Conservation (phyloP, 2,329 filamentous ascomycete genomes). For the Neopestalotiopsis sp. region DNA sequence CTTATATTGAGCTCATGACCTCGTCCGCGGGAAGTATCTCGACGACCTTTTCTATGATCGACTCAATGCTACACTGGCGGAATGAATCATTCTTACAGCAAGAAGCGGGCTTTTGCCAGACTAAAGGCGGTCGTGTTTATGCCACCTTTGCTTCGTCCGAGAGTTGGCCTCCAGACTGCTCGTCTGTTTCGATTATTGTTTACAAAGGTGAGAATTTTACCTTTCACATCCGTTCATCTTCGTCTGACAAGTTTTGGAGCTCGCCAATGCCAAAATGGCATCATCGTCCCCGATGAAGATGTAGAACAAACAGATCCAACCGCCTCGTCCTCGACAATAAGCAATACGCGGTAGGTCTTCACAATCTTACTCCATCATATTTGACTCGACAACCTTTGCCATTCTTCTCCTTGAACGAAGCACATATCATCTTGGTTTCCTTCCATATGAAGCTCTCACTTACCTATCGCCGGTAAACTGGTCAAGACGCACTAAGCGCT, state of each 20-base stretch:
- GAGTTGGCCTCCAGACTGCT: background rate
- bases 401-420: no score
- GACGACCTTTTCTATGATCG: background rate
- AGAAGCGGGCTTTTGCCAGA: background rate
- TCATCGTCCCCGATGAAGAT: background rate
- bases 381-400: no score
- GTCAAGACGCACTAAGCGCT: no score
- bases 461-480: no score
- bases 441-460: no score
- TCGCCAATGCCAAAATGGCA: background rate
- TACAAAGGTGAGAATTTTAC: background rate
- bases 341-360: background rate
- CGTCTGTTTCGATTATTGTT: background rate
- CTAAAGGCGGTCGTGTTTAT: background rate
- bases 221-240: background rate
- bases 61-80: background rate
- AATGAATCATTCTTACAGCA: background rate
- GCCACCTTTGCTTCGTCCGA: background rate
- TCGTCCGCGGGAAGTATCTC: background rate
- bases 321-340: background rate
- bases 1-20: background rate
- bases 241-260: background rate
- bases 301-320: background rate
- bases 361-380: background rate
- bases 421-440: no score